Evolutionary conservation across 345 rosid genomes (phyloP), one percentile per base, ranked within the genome.

Genomic region (Salix arbutifolia): DNA sequence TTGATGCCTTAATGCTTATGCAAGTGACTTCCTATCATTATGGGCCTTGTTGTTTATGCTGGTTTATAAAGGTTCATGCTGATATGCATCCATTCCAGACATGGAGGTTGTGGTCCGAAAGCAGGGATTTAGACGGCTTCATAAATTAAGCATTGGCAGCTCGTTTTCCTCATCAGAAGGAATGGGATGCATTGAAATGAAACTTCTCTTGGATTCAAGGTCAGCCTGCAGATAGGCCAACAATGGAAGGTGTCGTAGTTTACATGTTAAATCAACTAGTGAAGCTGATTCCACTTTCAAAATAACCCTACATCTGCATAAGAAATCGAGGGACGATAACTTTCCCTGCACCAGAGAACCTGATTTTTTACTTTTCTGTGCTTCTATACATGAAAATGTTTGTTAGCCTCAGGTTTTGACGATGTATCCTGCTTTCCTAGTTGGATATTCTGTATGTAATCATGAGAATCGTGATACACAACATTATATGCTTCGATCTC

Each of bases 21-120:
- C n/a, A n/a, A n/a, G n/a, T n/a, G n/a, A n/a, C n/a, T n/a, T n/a
- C n/a, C n/a, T n/a, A n/a, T n/a, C n/a, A n/a, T 26, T 26, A 30
- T 30, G 31, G 31, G 31, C 2, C 31, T 30, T 37, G 8, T 37
- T 37, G 40, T 37, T 37, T 37, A 37, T 37, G 40, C 8, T 37
- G 40, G 8, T 37, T 37, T 37, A 30, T 37, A 37, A 4, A 37
- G 7, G 6, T 37, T 37, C 40, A 37, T 37, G 1, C 40, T 37
- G 8, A 37, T 37, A 37, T 37, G 6, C 40, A 37, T 4, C 4
- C 33, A 42, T 44, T 66, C 46, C 65, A 74, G 77, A 48, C 77
- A 30, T 74, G 77, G 71, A 74, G 48, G 44, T 42, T 74, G 21
- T 74, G 71, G 77, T 30, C 40, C 19, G 11, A 65, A 3, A 70